A percentile compares a stretch with the other conserved stretches of the same genome.
These are phyloP conservation scores for Cadophora luteo-olivacea DNA, from an alignment of 2,329 filamentous ascomycete species.

Conservation along the genomic window DNA sequence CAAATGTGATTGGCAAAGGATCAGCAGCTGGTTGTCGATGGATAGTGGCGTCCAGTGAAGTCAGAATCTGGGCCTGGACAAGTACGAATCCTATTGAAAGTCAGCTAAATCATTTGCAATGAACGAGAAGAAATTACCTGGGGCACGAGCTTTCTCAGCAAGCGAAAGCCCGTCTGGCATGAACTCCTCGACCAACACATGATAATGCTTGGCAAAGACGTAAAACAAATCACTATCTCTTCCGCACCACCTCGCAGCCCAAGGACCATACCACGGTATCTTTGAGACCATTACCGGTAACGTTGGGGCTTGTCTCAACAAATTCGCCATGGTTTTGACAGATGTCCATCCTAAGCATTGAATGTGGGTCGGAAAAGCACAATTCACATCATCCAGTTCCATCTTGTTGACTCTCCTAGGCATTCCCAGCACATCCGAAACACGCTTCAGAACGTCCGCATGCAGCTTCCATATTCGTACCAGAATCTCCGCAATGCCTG, in stretches of 20 bases:
- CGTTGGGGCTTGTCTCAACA: slow-evolving; percentile 59
- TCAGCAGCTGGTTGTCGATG: slow-evolving; percentile 61
- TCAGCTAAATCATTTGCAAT: not conserved
- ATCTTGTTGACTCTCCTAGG: slow-evolving; percentile 60
- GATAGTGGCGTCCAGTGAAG: slow-evolving; percentile 70
- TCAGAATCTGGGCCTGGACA: slow-evolving; percentile 72
- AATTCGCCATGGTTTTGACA: slow-evolving; percentile 58
- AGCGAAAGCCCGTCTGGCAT: slow-evolving; percentile 57
- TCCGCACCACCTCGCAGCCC: slow-evolving; percentile 75
- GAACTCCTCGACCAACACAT: slow-evolving; percentile 68
- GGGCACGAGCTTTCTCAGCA: slow-evolving; percentile 64
- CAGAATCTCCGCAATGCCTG: slow-evolving; percentile 72
- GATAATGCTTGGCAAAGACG: slow-evolving; percentile 74
- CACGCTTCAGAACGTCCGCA: slow-evolving; percentile 63
- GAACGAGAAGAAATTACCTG: slow-evolving; percentile 43
- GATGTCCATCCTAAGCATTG: slow-evolving; percentile 67
- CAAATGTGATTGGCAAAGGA: slow-evolving; percentile 65
- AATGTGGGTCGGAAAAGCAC: slow-evolving; percentile 52
- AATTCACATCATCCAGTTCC: slow-evolving; percentile 45
- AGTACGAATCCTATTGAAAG: slow-evolving; percentile 60
- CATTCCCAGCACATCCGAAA: slow-evolving; percentile 65
- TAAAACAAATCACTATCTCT: slow-evolving; percentile 77
- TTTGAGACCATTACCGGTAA: slow-evolving; percentile 65
- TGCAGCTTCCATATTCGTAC: slow-evolving; percentile 70
- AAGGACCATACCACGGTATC: slow-evolving; percentile 71